Base-by-base conservation (phyloP, 805 yeast genomes). In the Candida sanyiensis region DNA sequence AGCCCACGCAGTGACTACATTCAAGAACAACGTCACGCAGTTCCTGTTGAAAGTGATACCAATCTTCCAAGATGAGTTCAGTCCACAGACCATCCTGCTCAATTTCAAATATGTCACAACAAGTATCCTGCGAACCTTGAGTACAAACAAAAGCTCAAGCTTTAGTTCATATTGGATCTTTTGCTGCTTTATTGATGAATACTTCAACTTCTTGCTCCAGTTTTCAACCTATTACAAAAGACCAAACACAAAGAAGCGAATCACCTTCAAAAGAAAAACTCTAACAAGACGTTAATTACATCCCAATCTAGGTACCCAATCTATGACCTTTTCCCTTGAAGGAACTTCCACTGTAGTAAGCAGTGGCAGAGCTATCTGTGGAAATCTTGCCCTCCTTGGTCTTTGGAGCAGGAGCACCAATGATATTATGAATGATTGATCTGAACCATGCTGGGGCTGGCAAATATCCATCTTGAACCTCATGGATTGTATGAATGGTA, bases 401-500 rank as follows among this genome's bases (percentile, higher is more conserved):
- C 28, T 37, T 28, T 13, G 42, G 31, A 11, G 36, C 38, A 39
- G 49, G 37, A 21, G 37, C 40, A 5, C 51, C 45, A 7, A 28
- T 38, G 20, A 52, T 35, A 22, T 35, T 38, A 5, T 60, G 57
- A 19, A 64, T 43, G 6, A 61, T 23, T 0, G 45, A 35, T 37
- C 51, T 59, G 39, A 69, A 57, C 72, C 73, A 68, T 3, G 29
- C 39, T 12, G 85, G 85, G 1, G 83, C 82, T 38, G 67, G 67
- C 39, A 76, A 62, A 44, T 73, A 68, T 1, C 83, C 83, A 30
- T 64, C 61, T 42, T 69, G 75, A 18, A 72, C 69, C 27, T 72
- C 52, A 28, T 54, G 50, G 10, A 57, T 44, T 0, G 59, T 50
- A 30, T 52, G 42, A 6, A 57, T 47, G 2, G 61, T 58, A 2